Base-by-base conservation (phyloP, 202 grass and related monocot genomes). In the Tripidium arundinaceum region DNA sequence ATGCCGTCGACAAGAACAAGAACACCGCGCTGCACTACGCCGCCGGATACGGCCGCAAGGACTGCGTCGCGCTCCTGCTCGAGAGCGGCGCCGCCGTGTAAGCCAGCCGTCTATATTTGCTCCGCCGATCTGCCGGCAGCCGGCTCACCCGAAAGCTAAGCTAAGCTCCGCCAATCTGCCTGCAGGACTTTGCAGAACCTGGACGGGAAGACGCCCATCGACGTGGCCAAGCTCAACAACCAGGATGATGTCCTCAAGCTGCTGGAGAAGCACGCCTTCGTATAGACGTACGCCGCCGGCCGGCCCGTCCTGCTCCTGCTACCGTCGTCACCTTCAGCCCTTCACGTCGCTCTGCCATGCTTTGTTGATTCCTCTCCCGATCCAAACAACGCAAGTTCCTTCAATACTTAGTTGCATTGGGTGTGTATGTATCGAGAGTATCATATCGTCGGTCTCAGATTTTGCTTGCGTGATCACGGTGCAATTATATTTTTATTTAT, bases 21-120 rank as follows among this genome's bases (percentile, higher is more conserved):
- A 98, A 98, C 82, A 93, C 92, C 0, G 85, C 92, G 8, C 88
- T 98, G 76, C 94, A 98, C 79, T 98, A 98, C 86, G 92, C 94
- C 76, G 94, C 94, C 13, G 92, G 94, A 1, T 98, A 98, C 82
- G 94, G 90, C 12, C 94, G 90, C 71, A 92, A 92, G 86, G 92
- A 87, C 41, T 98, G 94, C 83, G 94, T 98, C 43, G 88, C 86
- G 15, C 81, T 98, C 24, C 90, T 98, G 65, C 79, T 98, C 66
- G 90, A 94, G 5, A 81, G 87, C 78, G 90, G 90, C 7, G 92
- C 92, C 25, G 90, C 92, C 36, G 95, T 98, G 95, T 94, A 86
- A 92, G 89, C 62, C 11, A 9, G 6, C 45, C 19, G 1, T 2
- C 9, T 36, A 6, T 6, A 36, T 36, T 36, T 0, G 34, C 39